phyloP scores from a whole-genome alignment of 1,284 basidiomycete species.

The Somion occarium region DNA sequence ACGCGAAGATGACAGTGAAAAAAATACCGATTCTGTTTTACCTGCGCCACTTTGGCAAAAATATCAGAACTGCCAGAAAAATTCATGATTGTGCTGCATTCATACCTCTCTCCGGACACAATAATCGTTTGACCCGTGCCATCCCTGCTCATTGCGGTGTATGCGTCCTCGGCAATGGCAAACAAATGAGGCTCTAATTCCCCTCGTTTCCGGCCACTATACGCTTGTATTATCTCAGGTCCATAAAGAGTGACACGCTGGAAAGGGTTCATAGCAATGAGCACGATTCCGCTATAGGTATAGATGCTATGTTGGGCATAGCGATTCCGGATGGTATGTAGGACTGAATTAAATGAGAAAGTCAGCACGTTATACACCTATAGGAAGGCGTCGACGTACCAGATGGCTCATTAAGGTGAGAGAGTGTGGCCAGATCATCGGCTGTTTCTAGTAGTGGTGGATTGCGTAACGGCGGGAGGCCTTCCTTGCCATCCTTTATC shows the following conservation, averaged over 20 bases:
- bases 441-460: conserved; percentile 95
- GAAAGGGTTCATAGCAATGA: conserved; percentile 99
- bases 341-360: conserved; percentile 68
- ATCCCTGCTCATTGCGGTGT: conserved; percentile 96
- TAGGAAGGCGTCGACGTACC: conserved; percentile 67
- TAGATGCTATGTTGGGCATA: conserved; percentile 98
- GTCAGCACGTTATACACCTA: not conserved
- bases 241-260: conserved; percentile 91
- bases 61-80: no score
- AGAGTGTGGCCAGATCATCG: conserved; percentile 96
- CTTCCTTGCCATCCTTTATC: conserved; percentile 69
- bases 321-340: conserved; percentile 95
- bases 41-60: conserved; percentile 98
- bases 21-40: conserved; percentile 91
- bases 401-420: conserved; percentile 96
- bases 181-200: conserved; percentile 98
- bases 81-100: conserved; percentile 20
- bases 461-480: conserved; percentile 91
- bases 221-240: conserved; percentile 96
- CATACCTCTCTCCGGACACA: conserved; percentile 95
- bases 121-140: conserved; percentile 98
- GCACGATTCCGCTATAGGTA: conserved; percentile 97
- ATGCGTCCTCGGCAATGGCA: conserved; percentile 98
- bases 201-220: conserved; percentile 88
- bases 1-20: not conserved